Evolutionary conservation across 2,329 filamentous ascomycete species (phyloP).

Genomic region (Calonectria fujianensis): DNA sequence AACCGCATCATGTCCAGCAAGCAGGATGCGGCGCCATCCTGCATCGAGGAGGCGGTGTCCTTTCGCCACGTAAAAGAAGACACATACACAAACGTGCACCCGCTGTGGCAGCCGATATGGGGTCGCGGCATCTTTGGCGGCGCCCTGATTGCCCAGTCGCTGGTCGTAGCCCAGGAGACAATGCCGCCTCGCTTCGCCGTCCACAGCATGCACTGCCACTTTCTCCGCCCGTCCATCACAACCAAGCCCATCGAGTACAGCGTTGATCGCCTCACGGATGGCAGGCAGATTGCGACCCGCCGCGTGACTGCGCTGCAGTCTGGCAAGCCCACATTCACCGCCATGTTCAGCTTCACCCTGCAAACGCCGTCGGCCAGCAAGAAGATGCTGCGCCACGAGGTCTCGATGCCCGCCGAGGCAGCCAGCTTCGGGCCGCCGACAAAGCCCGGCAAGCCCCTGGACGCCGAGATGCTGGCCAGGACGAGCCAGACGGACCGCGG

Average conservation of each 20-base stretch:
- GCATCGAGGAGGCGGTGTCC: not conserved
- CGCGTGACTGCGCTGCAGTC: slow-evolving; percentile 8
- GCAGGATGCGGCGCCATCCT: not conserved
- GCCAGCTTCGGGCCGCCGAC: not conserved
- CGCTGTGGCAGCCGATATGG: slow-evolving; percentile 17
- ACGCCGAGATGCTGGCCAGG: not conserved
- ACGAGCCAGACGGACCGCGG: slow-evolving; percentile 1
- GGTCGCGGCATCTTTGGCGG: slow-evolving; percentile 28
- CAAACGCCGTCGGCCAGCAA: not conserved
- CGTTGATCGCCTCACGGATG: slow-evolving; percentile 16
- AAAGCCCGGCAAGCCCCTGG: not conserved
- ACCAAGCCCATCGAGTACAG: not conserved
- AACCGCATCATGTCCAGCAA: not conserved
- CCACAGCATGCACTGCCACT: slow-evolving; percentile 28
- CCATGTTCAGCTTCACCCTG: slow-evolving; percentile 7
- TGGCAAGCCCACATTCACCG: not conserved
- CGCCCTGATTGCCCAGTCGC: slow-evolving; percentile 23
- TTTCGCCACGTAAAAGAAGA: slow-evolving; percentile 14
- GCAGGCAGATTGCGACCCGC: not conserved
- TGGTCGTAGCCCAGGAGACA: slow-evolving; percentile 10
- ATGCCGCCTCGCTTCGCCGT: not conserved
- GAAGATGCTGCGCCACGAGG: slow-evolving; percentile 11
- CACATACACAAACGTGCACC: slow-evolving; percentile 17
- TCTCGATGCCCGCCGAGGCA: not conserved
- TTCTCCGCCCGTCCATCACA: not conserved